Evolutionary conservation across 192 early-diverging fungal species (phyloP).

Genomic region (Gonapodya prolifera): DNA sequence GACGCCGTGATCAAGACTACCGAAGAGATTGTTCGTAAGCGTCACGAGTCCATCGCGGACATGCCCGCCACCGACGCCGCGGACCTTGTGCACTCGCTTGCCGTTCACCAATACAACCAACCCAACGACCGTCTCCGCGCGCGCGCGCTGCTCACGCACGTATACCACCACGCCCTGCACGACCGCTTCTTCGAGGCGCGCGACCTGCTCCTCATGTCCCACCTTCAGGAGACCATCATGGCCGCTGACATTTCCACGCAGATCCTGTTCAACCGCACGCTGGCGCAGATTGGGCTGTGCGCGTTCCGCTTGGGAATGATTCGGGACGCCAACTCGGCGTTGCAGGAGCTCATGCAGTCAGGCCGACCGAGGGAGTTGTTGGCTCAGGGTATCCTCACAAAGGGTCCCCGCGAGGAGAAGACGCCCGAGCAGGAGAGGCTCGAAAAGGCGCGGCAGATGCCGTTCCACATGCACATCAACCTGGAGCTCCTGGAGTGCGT

Average conservation of each 20-base stretch:
- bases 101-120: constrained; percentile 82
- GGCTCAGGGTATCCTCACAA: constrained; percentile 65
- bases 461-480: constrained; percentile 99
- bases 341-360: constrained; percentile 77
- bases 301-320: constrained; percentile 93
- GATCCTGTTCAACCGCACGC: constrained; percentile 89
- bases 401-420: constrained; percentile 61
- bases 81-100: constrained; percentile 64
- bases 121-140: constrained; percentile 70
- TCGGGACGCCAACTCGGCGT: constrained; percentile 69
- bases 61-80: constrained; percentile 27
- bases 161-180: constrained; percentile 95
- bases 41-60: constrained; percentile 27
- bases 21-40: constrained; percentile 30
- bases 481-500: constrained; percentile 95
- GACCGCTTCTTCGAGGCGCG: constrained; percentile 85
- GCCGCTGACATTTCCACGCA: constrained; percentile 84
- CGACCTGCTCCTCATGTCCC: constrained; percentile 96
- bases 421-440: constrained; percentile 84
- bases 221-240: constrained; percentile 85
- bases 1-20: constrained; percentile 71
- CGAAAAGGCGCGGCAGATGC: constrained; percentile 89
- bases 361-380: constrained; percentile 86
- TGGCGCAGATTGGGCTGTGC: constrained; percentile 90
- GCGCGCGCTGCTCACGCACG: constrained; percentile 92